Conservation (phyloP, 495 filamentous ascomycete species). For the Delitschia confertaspora region DNA sequence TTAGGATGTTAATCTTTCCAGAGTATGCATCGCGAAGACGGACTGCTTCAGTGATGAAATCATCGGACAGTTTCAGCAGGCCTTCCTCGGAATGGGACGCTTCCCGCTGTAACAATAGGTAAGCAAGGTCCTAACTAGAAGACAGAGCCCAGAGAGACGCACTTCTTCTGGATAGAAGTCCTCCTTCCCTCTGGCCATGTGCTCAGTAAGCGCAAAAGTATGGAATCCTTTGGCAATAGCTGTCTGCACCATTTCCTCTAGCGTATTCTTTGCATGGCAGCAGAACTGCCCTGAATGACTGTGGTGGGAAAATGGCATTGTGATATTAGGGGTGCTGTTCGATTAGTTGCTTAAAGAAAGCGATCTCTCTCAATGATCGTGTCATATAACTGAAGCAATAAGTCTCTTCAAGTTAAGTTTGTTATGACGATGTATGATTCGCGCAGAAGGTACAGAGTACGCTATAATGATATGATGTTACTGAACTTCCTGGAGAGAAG, state of each 20-base stretch:
- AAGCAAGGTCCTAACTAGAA: neutral
- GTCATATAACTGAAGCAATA: too few relatives aligned
- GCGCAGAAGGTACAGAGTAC: too few relatives aligned
- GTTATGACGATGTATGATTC: too few relatives aligned
- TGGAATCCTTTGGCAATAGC: constrained; percentile 73
- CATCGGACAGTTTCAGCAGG: constrained; percentile 51
- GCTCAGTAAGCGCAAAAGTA: constrained; percentile 86
- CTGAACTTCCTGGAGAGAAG: too few relatives aligned
- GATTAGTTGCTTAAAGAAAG: too few relatives aligned
- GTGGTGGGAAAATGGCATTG: constrained; percentile 97
- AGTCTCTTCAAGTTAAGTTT: too few relatives aligned
- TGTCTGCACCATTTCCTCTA: constrained; percentile 72
- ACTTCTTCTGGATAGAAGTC: constrained; percentile 96
- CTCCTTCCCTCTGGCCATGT: constrained; percentile 71
- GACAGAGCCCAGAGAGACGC: constrained; percentile 13
- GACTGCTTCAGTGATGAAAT: constrained; percentile 61
- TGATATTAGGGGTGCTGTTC: too few relatives aligned
- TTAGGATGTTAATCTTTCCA: constrained; percentile 63
- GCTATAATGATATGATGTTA: too few relatives aligned
- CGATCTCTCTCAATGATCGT: too few relatives aligned
- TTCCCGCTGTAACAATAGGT: constrained; percentile 2
- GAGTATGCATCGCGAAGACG: constrained; percentile 64
- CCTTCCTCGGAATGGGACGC: constrained; percentile 20
- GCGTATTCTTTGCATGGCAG: constrained; percentile 71
- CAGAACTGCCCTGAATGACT: constrained; percentile 98